These are phyloP conservation scores for Lanmaoa pseudosensibilis DNA, from an alignment of 768 basidiomycete genomes.

Conservation along the genomic window DNA sequence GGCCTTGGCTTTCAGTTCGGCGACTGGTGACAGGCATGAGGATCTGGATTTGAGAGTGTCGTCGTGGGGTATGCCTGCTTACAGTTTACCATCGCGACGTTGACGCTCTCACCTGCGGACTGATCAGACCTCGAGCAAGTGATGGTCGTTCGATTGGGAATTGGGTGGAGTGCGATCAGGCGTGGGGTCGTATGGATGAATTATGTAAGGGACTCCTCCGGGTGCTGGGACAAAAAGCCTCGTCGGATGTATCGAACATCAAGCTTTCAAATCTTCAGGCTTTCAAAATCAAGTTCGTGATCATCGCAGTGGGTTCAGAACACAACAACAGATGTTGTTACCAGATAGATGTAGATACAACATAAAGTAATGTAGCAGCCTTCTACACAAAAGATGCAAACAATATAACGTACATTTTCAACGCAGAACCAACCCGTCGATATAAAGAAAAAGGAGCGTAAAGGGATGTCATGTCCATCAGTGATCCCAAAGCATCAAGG, in stretches of 20 bases:
- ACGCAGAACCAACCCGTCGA: neutral
- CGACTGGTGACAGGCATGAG: slow-evolving; percentile 39
- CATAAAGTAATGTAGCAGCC: slow-evolving; percentile 5
- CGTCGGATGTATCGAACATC: no score
- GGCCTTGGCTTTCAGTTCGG: slow-evolving; percentile 67
- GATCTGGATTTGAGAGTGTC: neutral
- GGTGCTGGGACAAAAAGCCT: no score
- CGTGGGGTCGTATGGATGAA: no score
- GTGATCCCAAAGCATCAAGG: neutral
- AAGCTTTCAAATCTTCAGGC: no score
- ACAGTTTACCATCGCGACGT: slow-evolving; percentile 31
- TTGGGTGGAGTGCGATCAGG: no score
- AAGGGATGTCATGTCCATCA: neutral
- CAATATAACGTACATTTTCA: slow-evolving; percentile 11
- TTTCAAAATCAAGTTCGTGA: no score
- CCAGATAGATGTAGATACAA: slow-evolving; percentile 5
- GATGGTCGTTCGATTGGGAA: neutral
- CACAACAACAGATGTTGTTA: neutral
- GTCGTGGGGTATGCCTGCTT: slow-evolving; percentile 11
- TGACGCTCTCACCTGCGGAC: neutral
- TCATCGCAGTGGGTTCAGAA: no score
- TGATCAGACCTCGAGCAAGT: neutral
- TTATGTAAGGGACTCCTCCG: neutral
- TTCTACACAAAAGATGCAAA: neutral
- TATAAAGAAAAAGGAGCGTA: slow-evolving; percentile 14